phyloP scores from a whole-genome alignment of 352 stramenopile species.

The Phytophthora boehmeriae region DNA sequence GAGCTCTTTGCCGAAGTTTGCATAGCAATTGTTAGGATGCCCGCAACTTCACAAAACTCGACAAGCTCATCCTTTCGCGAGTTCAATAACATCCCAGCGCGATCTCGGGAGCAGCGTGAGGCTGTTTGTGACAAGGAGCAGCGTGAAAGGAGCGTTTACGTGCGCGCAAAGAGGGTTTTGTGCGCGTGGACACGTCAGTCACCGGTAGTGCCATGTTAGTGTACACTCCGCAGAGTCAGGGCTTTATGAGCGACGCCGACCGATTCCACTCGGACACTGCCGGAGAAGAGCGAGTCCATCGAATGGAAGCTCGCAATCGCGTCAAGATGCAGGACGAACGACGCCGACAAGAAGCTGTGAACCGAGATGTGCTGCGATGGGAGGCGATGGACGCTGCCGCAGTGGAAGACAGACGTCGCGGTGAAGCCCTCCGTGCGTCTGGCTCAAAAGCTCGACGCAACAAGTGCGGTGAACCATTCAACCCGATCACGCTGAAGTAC shows the following conservation, averaged over 20 bases:
- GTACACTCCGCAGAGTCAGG: conserved; percentile 61
- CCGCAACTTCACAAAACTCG: conserved; percentile 12
- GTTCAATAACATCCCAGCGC: conserved; percentile 86
- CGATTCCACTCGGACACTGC: conserved; percentile 91
- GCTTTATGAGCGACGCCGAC: conserved; percentile 87
- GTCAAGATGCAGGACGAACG: conserved; percentile 67
- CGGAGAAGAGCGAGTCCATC: conserved; percentile 73
- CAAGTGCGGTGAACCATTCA: conserved; percentile 87
- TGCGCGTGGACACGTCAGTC: conserved; percentile 71
- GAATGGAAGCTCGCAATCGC: conserved; percentile 58
- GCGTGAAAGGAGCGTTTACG: conserved; percentile 71
- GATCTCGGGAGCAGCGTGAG: conserved; percentile 68
- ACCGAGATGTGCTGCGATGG: conserved; percentile 86
- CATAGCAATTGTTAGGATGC: conserved; percentile 14
- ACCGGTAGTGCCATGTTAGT: conserved; percentile 75
- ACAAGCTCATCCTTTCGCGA: conserved; percentile 14
- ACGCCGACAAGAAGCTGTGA: conserved; percentile 60
- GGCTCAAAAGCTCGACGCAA: conserved; percentile 88
- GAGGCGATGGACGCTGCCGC: conserved; percentile 76
- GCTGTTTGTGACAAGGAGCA: conserved; percentile 80
- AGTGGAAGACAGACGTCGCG: conserved; percentile 74
- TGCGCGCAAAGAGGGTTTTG: conserved; percentile 69
- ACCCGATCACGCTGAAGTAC: conserved; percentile 89
- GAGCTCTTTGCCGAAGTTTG: not conserved
- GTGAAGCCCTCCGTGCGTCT: conserved; percentile 53